Evolutionary conservation across 2,329 filamentous ascomycete genomes (phyloP).

Genomic region (Emydomyces testavorans): DNA sequence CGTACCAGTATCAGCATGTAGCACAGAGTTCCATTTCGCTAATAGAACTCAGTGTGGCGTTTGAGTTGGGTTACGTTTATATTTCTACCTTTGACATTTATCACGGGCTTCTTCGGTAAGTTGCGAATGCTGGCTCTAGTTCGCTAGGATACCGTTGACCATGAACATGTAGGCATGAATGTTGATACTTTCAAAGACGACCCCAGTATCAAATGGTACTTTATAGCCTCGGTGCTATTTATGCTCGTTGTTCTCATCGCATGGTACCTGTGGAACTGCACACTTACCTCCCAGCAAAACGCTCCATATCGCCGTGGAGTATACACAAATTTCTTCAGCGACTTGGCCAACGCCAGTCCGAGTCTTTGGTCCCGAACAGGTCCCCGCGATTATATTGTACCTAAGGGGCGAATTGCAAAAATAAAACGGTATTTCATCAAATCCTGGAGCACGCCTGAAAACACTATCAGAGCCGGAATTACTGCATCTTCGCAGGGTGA

Average conservation of each 20-base stretch:
- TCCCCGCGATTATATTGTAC: conserved; percentile 33
- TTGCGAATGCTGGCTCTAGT: background rate
- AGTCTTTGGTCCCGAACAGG: conserved; percentile 40
- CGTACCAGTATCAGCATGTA: conserved; percentile 19
- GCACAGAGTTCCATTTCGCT: background rate
- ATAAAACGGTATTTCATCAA: conserved; percentile 41
- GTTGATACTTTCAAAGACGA: conserved; percentile 36
- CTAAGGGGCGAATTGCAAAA: conserved; percentile 28
- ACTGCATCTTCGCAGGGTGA: conserved; percentile 25
- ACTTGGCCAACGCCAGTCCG: conserved; percentile 38
- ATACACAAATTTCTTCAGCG: conserved; percentile 41
- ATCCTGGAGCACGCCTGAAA: conserved; percentile 36
- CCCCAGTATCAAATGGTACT: conserved; percentile 41
- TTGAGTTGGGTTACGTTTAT: conserved; percentile 33
- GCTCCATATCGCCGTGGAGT: conserved; percentile 39
- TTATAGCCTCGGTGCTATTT: conserved; percentile 37
- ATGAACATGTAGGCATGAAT: conserved; percentile 38
- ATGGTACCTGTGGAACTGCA: conserved; percentile 41
- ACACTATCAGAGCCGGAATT: conserved; percentile 26
- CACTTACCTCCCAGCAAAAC: conserved; percentile 32
- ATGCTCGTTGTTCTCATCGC: conserved; percentile 36
- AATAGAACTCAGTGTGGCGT: conserved; percentile 21
- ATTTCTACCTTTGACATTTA: conserved; percentile 40
- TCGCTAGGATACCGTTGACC: background rate
- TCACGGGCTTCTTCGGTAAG: conserved; percentile 34